These are phyloP conservation scores for Nakazawaea siamensis DNA, from an alignment of 805 yeast species.

Conservation along the genomic window DNA sequence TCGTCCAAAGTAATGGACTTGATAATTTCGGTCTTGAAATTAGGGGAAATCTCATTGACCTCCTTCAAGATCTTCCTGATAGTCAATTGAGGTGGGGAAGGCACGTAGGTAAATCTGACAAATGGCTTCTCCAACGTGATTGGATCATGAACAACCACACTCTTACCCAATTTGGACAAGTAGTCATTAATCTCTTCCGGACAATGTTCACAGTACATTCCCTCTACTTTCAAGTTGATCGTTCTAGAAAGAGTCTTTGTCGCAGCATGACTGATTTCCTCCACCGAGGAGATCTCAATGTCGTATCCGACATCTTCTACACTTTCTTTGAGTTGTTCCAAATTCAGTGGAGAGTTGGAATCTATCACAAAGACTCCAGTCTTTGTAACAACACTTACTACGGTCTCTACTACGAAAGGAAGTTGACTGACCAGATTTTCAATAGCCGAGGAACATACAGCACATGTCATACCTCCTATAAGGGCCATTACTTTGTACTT, in stretches of 20 bases:
- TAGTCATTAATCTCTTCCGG: constrained; percentile 47
- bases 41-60: constrained; percentile 34
- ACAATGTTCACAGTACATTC: constrained; percentile 68
- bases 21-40: constrained; percentile 43
- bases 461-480: constrained; percentile 71
- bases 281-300: constrained; percentile 36
- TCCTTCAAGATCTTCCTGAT: constrained; percentile 47
- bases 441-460: constrained; percentile 56
- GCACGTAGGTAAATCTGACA: constrained; percentile 58
- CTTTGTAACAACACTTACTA: constrained; percentile 52
- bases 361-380: constrained; percentile 55
- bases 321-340: constrained; percentile 35
- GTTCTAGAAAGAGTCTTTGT: constrained; percentile 43
- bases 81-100: constrained; percentile 43
- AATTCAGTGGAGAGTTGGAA: constrained; percentile 24
- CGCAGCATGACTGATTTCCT: constrained; percentile 38
- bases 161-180: constrained; percentile 45
- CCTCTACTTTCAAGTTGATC: constrained; percentile 46
- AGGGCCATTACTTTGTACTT: constrained; percentile 48
- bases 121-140: constrained; percentile 47
- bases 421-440: constrained; percentile 34
- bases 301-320: constrained; percentile 67
- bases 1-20: constrained; percentile 57
- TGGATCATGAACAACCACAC: constrained; percentile 46
- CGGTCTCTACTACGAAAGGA: constrained; percentile 44